Evolutionary conservation across 371 early-diverging fungal species (phyloP).

Genomic region (Actinomortierella ambigua): DNA sequence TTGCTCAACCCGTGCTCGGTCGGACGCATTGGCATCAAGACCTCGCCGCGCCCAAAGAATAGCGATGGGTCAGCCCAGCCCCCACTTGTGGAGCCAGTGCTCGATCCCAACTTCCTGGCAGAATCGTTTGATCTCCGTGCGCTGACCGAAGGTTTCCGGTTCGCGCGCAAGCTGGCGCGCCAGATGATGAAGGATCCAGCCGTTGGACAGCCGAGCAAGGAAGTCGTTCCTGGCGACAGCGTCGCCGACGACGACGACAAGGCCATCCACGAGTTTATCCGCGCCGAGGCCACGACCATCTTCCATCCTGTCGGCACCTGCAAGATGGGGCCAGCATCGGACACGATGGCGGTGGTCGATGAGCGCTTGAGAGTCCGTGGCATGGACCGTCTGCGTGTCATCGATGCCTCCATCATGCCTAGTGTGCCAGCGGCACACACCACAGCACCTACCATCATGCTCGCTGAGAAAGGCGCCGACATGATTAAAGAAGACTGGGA

Average conservation of each 20-base stretch:
- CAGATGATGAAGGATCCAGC: conserved; percentile 24
- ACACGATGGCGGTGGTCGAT: conserved; percentile 51
- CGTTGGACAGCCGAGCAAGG: conserved; percentile 13
- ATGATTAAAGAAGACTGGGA: conserved; percentile 36
- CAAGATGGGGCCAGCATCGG: conserved; percentile 39
- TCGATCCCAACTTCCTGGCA: conserved; percentile 27
- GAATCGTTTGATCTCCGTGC: conserved; percentile 32
- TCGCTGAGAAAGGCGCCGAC: conserved; percentile 39
- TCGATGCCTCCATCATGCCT: conserved; percentile 58
- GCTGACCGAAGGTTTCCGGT: conserved; percentile 23
- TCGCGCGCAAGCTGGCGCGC: conserved; percentile 14
- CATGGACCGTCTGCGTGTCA: conserved; percentile 48
- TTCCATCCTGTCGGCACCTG: conserved; percentile 14
- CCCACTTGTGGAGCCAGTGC: conserved; percentile 12
- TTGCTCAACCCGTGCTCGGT: conserved; percentile 31
- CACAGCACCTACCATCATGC: conserved; percentile 32
- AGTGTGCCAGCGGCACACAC: conserved; percentile 32
- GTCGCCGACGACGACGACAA: conserved; percentile 16
- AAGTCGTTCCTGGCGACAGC: conserved; percentile 14
- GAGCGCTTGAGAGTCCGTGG: conserved; percentile 49
- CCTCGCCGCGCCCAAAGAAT: too few species aligned
- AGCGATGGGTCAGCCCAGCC: too few species aligned
- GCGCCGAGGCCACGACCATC: not conserved
- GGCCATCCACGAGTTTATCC: conserved; percentile 10
- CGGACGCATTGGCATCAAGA: conserved; percentile 16